Conservation (phyloP, 1,284 basidiomycete genomes). For the Golubevia sp. region DNA sequence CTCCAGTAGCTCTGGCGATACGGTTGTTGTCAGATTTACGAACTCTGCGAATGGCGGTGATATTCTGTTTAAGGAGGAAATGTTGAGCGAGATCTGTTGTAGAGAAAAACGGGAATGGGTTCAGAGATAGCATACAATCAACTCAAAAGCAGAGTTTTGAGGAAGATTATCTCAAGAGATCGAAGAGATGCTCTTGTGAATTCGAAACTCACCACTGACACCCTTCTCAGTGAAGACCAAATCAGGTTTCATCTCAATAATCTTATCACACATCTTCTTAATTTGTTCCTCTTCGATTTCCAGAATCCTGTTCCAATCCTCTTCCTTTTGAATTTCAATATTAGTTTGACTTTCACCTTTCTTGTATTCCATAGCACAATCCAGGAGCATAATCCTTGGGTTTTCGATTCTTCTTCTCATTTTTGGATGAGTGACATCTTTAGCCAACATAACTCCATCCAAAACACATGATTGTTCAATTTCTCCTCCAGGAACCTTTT, state of each 20-base stretch:
- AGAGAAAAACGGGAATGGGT: neutral
- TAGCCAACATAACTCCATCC: slow-evolving; percentile 94
- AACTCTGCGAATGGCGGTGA: slow-evolving; percentile 90
- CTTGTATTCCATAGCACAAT: slow-evolving; percentile 98
- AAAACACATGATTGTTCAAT: slow-evolving; percentile 90
- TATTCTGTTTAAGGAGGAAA: slow-evolving; percentile 82
- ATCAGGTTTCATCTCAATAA: slow-evolving; percentile 93
- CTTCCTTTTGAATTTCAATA: slow-evolving; percentile 94
- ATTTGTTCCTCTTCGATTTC: slow-evolving; percentile 98
- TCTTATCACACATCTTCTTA: slow-evolving; percentile 81
- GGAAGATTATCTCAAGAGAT: too few relatives aligned
- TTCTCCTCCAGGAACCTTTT: slow-evolving; percentile 96
- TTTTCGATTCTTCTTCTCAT: slow-evolving; percentile 91
- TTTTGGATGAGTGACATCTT: slow-evolving; percentile 97
- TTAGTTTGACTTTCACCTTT: slow-evolving; percentile 99
- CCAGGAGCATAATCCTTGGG: slow-evolving; percentile 86
- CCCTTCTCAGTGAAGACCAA: slow-evolving; percentile 97
- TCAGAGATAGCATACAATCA: neutral
- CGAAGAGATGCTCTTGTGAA: too few relatives aligned
- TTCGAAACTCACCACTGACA: slow-evolving; percentile 76
- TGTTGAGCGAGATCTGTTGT: slow-evolving; percentile 80
- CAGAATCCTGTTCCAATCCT: slow-evolving; percentile 89
- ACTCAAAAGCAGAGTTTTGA: neutral
- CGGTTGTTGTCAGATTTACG: slow-evolving; percentile 99
- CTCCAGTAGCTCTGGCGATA: slow-evolving; percentile 91